Percentiles rank a stretch among this genome's conserved stretches.
These are phyloP conservation scores for Tricholoma saponaceum DNA, from an alignment of 768 basidiomycete species.

Conservation along the genomic window DNA sequence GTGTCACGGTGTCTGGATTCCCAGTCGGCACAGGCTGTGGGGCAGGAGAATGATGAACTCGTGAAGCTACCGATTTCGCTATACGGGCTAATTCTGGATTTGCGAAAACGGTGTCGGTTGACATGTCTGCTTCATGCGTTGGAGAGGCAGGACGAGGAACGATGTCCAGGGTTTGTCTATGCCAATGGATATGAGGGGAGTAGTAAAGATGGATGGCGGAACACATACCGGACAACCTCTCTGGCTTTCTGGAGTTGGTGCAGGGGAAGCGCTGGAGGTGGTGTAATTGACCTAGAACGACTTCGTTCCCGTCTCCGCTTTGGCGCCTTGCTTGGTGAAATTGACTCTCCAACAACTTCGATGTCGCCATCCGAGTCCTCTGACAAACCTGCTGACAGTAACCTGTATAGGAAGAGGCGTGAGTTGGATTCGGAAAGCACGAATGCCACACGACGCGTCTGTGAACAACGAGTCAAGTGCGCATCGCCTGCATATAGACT, in stretches of 20 bases:
- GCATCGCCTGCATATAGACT: not conserved
- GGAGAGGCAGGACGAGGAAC: conserved; percentile 46
- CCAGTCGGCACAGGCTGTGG: conserved; percentile 26
- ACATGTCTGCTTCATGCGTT: conserved; percentile 40
- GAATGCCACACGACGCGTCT: conserved; percentile 4
- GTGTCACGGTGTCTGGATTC: conserved; percentile 35
- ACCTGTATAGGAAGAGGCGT: conserved; percentile 18
- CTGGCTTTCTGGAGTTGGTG: conserved; percentile 54
- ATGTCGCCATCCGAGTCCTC: conserved; percentile 45
- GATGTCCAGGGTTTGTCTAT: conserved; percentile 45
- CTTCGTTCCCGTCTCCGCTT: conserved; percentile 47
- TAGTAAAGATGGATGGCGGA: not conserved
- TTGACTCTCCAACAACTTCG: conserved; percentile 25
- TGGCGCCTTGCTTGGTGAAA: conserved; percentile 24
- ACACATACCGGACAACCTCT: conserved; percentile 54
- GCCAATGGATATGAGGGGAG: not conserved
- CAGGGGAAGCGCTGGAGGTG: conserved; percentile 59
- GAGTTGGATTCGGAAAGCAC: not conserved
- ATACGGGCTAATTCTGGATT: conserved; percentile 65
- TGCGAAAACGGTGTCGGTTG: conserved; percentile 43
- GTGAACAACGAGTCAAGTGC: not conserved
- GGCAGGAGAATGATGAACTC: conserved; percentile 18
- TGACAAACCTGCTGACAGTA: conserved; percentile 35
- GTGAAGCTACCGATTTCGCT: conserved; percentile 29
- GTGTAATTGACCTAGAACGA: conserved; percentile 72